Evolutionary conservation across 2,329 filamentous ascomycete species (phyloP).

Genomic region (Cryphonectria nitschkei): DNA sequence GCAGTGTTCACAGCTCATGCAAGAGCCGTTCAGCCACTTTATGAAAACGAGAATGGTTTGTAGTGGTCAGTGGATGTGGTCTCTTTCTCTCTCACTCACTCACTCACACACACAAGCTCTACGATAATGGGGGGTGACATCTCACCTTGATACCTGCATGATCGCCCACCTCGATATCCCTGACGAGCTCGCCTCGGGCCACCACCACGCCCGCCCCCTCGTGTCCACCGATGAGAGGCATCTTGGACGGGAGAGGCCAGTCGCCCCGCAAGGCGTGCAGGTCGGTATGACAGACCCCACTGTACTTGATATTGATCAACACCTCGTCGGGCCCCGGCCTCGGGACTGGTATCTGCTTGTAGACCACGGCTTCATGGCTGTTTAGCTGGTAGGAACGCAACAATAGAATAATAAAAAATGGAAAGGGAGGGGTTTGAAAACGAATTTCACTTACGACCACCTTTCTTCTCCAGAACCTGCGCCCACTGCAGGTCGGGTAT

Average conservation of each 20-base stretch:
- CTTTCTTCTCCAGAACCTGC: conserved; percentile 82
- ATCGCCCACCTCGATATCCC: conserved; percentile 60
- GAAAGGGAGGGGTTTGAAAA: conserved; percentile 9
- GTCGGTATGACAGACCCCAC: conserved; percentile 76
- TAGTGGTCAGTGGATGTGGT: background rate
- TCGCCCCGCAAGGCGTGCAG: conserved; percentile 79
- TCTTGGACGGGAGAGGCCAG: conserved; percentile 80
- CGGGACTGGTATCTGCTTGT: conserved; percentile 81
- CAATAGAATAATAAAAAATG: background rate
- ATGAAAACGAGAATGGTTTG: background rate
- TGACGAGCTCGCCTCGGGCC: conserved; percentile 77
- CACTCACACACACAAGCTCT: background rate
- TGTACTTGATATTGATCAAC: conserved; percentile 88
- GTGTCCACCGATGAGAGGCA: conserved; percentile 82
- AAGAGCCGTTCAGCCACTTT: conserved; percentile 71
- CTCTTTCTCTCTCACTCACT: too few species aligned
- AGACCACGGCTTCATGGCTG: conserved; percentile 57
- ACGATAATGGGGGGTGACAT: conserved; percentile 37
- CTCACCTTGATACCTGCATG: conserved; percentile 68
- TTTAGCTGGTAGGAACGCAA: background rate
- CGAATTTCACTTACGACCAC: conserved; percentile 58
- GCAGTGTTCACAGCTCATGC: conserved; percentile 70
- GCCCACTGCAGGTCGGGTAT: conserved; percentile 89
- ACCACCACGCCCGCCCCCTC: conserved; percentile 84
- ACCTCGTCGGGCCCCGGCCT: conserved; percentile 87